Base-by-base conservation (phyloP, 1,284 basidiomycete species). In the Ceratobasidium sp. region DNA sequence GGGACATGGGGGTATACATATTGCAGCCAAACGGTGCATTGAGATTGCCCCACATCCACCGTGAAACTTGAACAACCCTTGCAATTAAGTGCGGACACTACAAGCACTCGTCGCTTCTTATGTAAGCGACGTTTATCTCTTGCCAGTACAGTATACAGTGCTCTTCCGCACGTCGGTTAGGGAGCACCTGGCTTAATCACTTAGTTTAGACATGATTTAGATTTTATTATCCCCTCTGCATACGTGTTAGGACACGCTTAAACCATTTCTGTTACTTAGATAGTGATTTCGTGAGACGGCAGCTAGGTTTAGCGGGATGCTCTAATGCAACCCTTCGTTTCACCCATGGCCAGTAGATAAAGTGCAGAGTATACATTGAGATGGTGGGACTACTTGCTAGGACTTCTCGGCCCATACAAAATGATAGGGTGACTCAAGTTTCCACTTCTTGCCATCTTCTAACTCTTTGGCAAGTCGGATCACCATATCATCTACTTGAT, bases 331-430 rank as follows among this genome's bases (percentile, higher is more conserved):
- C 4, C 37, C 37, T 37, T 37, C 37, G 8, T 37, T n/a, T n/a
- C n/a, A n/a, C n/a, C n/a, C n/a, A n/a, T n/a, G n/a, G n/a, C n/a
- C n/a, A n/a, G n/a, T n/a, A n/a, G n/a, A n/a, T n/a, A n/a, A n/a
- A n/a, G n/a, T n/a, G n/a, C 13, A 29, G 13, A n/a, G 17, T 1
- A 54, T n/a, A 54, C 13, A n/a, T n/a, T 29, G 40, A 61, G 29
- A 43, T 51, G 1, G n/a, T 5, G n/a, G 49, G 7, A 19, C 17
- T n/a, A 19, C 15, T 51, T n/a, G 1, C n/a, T n/a, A 22, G 7
- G 52, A 56, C 52, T 57, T 69, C 11, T 34, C 40, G 17, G 67
- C 67, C 67, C 67, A 69, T 19, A 57, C 67, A 37, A 69, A 69
- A 57, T 69, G 52, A n/a, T 54, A 69, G 8, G 67, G 67, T 19